These are phyloP conservation scores for Crinitomyces ghanaensis DNA, from an alignment of 805 yeast species.

Conservation along the genomic window DNA sequence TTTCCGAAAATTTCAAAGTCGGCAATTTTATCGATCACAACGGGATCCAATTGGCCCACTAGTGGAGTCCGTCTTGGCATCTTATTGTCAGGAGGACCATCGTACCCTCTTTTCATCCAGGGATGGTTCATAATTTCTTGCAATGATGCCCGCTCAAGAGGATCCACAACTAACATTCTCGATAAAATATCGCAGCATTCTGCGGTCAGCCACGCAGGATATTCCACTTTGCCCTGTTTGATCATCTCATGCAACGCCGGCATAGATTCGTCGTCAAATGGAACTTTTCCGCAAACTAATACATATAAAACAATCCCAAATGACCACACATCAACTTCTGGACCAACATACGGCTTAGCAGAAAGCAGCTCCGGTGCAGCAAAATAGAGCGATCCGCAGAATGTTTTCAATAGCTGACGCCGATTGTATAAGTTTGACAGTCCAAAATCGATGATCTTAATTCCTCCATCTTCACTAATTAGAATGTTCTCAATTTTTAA, in stretches of 20 bases:
- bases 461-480: constrained; percentile 87
- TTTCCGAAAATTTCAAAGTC: constrained; percentile 69
- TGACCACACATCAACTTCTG: constrained; percentile 97
- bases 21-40: constrained; percentile 63
- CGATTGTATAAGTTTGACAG: constrained; percentile 75
- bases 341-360: constrained; percentile 89
- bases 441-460: constrained; percentile 94
- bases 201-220: constrained; percentile 68
- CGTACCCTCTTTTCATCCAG: constrained; percentile 90
- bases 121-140: constrained; percentile 77
- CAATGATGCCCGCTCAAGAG: constrained; percentile 65
- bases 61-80: constrained; percentile 74
- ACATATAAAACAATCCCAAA: constrained; percentile 95
- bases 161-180: constrained; percentile 88
- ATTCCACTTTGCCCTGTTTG: constrained; percentile 83
- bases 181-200: constrained; percentile 73
- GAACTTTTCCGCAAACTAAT: constrained; percentile 93
- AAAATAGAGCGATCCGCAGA: constrained; percentile 93
- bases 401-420: constrained; percentile 67
- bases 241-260: constrained; percentile 87
- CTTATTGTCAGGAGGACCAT: constrained; percentile 54
- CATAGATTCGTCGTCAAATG: constrained; percentile 92
- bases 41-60: constrained; percentile 51
- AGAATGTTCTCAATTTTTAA: constrained; percentile 91
- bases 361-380: constrained; percentile 96